Conservation (phyloP, 305 asterid species). For the Ajuga reptans region DNA sequence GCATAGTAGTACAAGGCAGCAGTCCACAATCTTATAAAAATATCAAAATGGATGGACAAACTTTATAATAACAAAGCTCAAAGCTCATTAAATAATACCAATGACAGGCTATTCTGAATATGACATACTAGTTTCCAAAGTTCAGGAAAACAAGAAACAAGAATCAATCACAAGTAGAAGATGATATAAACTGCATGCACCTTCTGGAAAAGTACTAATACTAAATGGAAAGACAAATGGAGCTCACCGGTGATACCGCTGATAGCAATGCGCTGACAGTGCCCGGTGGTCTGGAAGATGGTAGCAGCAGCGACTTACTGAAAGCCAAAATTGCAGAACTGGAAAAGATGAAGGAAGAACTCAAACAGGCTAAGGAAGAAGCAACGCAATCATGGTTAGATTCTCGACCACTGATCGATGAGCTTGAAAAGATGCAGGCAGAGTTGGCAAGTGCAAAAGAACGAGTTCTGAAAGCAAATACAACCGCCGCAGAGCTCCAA, state of each 20-base stretch:
- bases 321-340: constrained; percentile 30
- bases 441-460: constrained; percentile 31
- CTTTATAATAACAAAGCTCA: constrained; percentile 20
- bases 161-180: neutral
- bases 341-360: constrained; percentile 33
- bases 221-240: constrained; percentile 15
- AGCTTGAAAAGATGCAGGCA: constrained; percentile 49
- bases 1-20: neutral
- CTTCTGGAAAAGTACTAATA: neutral
- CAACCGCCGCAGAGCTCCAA: constrained; percentile 32
- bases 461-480: constrained; percentile 23
- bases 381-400: constrained; percentile 61
- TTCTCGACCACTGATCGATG: constrained; percentile 51
- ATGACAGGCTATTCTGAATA: constrained; percentile 11
- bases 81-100: neutral
- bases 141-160: constrained; percentile 5
- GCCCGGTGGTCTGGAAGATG: neutral
- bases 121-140: neutral
- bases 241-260: neutral
- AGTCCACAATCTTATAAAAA: neutral
- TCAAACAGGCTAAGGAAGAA: constrained; percentile 53
- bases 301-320: constrained; percentile 6
- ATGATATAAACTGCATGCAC: constrained; percentile 8
- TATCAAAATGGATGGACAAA: neutral
- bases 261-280: neutral